Evolutionary conservation across 176 grass and related monocot species (phyloP), one percentile per base, ranked within the genome.

Genomic region (Melocanna baccifera): DNA sequence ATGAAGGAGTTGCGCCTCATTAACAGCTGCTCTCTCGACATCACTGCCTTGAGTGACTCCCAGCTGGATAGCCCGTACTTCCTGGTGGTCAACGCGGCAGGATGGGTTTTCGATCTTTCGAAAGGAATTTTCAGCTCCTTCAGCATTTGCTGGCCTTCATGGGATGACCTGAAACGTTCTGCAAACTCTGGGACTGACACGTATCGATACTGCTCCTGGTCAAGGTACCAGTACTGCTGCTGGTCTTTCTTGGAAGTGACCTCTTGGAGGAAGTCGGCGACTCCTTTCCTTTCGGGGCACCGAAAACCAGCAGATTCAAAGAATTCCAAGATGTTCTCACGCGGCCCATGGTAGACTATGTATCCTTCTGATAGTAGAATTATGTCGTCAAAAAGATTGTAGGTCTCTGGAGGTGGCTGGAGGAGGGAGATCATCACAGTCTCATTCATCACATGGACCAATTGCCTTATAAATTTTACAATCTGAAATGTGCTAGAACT

Each of bases 401-500:
- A 94, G 8, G 92, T 94, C 90, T 94, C 92, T 1, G 92, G 92
- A 0, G 92, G 89, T 67, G 92, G 92, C 32, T 94, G 92, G 52
- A 94, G 87, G 53, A 94, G 92, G 46, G 92, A 91, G 47, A 94
- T 80, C 64, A 94, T 46, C 12, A 92, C 92, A 13, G 89, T 94
- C 58, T 84, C 82, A 72, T 90, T 88, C 89, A 92, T 79, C 74
- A 92, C 85, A 76, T 92, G 92, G 67, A 92, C 92, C 68, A 86
- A 67, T 19, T 94, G 89, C 4, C 85, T 83, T 16, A 94, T 83
- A 53, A 63, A 94, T 47, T 90, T 92, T 1, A 94, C 87, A 72
- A 92, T 92, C 81, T 94, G 73, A 71, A 90, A 94, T 61, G 92
- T 94, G 68, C 89, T 94, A 53, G 90, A 87, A 29, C 92, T 94